Conservation (phyloP, 2,329 filamentous ascomycete genomes). For the Apiospora phragmitis region DNA sequence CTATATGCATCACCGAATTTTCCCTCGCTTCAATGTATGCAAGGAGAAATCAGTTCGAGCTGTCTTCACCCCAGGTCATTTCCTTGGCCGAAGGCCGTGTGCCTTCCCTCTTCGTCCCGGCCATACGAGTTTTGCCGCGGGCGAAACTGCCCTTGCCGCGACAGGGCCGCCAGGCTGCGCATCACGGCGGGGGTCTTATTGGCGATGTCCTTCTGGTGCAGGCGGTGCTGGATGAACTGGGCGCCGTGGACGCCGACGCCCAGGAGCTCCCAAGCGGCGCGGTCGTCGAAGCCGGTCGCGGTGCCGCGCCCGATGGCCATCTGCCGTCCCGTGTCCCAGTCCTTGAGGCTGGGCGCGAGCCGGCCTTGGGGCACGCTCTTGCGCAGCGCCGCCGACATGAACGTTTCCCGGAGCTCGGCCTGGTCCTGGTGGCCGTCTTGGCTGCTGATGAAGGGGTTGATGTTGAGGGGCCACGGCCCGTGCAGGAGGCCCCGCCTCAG, state of each 20-base stretch:
- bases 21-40: too few species aligned
- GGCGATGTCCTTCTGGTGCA: not conserved
- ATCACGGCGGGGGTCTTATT: constrained; percentile 14
- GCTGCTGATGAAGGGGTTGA: not conserved
- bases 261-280: constrained; percentile 19
- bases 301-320: constrained; percentile 21
- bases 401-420: constrained; percentile 21
- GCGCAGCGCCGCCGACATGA: constrained; percentile 26
- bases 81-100: not conserved
- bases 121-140: not conserved
- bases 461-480: constrained; percentile 29
- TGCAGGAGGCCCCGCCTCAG: constrained; percentile 27
- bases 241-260: not conserved
- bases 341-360: constrained; percentile 29
- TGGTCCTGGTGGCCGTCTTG: constrained; percentile 3
- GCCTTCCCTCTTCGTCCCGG: not conserved
- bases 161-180: constrained; percentile 10
- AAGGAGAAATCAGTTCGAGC: too few species aligned
- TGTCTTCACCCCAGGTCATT: not conserved
- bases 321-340: constrained; percentile 34
- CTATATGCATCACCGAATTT: too few species aligned
- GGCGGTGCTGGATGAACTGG: constrained; percentile 6
- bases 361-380: constrained; percentile 25
- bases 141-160: not conserved
- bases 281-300: constrained; percentile 22